Conservation (phyloP, 805 yeast species). For the Wickerhamomyces strasburgensis region DNA sequence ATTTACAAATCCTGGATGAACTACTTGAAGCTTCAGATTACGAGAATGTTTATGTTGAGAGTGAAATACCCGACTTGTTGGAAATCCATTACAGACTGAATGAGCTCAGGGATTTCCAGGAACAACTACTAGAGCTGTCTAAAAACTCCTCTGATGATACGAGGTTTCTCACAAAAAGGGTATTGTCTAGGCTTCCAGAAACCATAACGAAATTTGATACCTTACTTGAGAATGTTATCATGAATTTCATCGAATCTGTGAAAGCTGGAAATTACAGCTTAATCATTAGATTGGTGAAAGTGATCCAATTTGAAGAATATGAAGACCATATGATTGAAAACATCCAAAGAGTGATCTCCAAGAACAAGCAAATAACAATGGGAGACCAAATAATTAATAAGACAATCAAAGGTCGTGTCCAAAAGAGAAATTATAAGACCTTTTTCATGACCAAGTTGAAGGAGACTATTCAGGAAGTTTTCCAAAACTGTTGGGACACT, state of each 20-base stretch:
- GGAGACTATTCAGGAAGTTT: conserved; percentile 59
- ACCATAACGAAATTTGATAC: conserved; percentile 57
- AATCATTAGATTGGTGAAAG: conserved; percentile 66
- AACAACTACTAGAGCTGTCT: conserved; percentile 60
- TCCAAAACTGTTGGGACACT: conserved; percentile 56
- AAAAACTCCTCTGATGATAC: conserved; percentile 55
- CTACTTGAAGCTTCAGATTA: conserved; percentile 46
- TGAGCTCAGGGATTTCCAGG: conserved; percentile 71
- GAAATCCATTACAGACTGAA: conserved; percentile 66
- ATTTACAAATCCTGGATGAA: conserved; percentile 44
- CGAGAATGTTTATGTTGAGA: conserved; percentile 35
- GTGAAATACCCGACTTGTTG: conserved; percentile 50
- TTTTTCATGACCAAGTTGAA: conserved; percentile 57
- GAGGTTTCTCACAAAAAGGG: conserved; percentile 55
- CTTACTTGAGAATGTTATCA: conserved; percentile 59
- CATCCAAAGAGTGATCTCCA: conserved; percentile 27
- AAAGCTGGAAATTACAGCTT: conserved; percentile 64
- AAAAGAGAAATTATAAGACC: conserved; percentile 54
- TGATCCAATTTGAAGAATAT: conserved; percentile 73
- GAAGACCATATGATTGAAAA: conserved; percentile 60
- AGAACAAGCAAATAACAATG: conserved; percentile 27
- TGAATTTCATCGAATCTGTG: conserved; percentile 65
- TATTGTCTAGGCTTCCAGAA: conserved; percentile 38
- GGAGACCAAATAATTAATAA: conserved; percentile 34
- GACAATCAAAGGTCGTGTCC: conserved; percentile 36